These are phyloP conservation scores for Exidia glandulosa DNA, from an alignment of 768 basidiomycete species.

Conservation along the genomic window DNA sequence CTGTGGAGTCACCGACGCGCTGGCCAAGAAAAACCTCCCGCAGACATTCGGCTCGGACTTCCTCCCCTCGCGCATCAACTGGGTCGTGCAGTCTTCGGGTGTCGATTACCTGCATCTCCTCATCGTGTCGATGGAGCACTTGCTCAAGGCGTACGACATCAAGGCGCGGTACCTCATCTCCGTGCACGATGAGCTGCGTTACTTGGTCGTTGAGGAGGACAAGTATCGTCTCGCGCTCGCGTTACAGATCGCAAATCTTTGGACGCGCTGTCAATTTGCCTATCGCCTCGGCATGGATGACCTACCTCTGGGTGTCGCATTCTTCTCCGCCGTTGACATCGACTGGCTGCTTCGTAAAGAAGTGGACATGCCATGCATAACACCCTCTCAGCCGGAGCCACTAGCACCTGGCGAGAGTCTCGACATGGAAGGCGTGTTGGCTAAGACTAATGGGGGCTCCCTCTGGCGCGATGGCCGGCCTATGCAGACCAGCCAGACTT, in stretches of 20 bases:
- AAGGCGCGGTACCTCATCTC: conserved; percentile 89
- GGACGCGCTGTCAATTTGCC: conserved; percentile 88
- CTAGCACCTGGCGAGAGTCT: conserved; percentile 85
- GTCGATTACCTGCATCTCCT: conserved; percentile 97
- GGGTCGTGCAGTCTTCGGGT: conserved; percentile 98
- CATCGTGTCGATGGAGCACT: conserved; percentile 88
- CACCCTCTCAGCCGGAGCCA: conserved; percentile 75
- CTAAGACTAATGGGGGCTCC: conserved; percentile 59
- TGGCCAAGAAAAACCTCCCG: conserved; percentile 83
- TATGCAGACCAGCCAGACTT: conserved; percentile 29
- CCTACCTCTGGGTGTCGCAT: conserved; percentile 88
- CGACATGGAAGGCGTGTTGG: conserved; percentile 54
- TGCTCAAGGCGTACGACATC: conserved; percentile 72
- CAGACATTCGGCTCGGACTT: conserved; percentile 75
- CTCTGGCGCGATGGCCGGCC: conserved; percentile 46
- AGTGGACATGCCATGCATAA: conserved; percentile 90
- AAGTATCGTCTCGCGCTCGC: conserved; percentile 85
- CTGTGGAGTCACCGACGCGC: conserved; percentile 85
- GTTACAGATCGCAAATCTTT: conserved; percentile 88
- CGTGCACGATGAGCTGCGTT: conserved; percentile 94
- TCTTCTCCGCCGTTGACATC: conserved; percentile 94
- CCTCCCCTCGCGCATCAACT: conserved; percentile 95
- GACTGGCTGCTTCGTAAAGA: conserved; percentile 89
- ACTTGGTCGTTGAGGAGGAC: conserved; percentile 83
- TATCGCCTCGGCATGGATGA: conserved; percentile 93